Conservation (phyloP, 2,329 filamentous ascomycete species). For the Aschersonia sp. region DNA sequence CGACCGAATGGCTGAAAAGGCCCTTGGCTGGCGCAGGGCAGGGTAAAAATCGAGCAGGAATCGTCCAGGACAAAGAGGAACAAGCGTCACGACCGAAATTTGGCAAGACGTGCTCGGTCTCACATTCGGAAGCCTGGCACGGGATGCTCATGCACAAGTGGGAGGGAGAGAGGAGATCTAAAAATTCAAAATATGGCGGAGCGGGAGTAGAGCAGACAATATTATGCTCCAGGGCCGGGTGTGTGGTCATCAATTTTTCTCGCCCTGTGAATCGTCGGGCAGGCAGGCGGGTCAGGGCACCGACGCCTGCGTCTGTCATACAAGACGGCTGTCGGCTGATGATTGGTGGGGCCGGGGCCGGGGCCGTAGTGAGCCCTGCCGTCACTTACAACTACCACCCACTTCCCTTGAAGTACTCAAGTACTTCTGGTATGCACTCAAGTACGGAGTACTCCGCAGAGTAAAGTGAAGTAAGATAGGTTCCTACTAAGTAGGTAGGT, state of each 20-base stretch:
- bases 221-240: background rate
- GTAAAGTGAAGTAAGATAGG: too few species aligned
- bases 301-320: background rate
- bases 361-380: too few species aligned
- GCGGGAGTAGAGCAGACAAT: background rate
- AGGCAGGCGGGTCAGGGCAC: slow-evolving; percentile 7
- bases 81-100: too few species aligned
- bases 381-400: too few species aligned
- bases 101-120: too few species aligned
- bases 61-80: too few species aligned
- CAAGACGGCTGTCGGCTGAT: too few species aligned
- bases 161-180: background rate
- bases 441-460: too few species aligned
- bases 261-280: slow-evolving; percentile 22
- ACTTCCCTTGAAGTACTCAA: too few species aligned
- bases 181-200: background rate
- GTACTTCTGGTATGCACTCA: too few species aligned
- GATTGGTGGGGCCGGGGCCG: too few species aligned
- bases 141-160: background rate
- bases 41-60: background rate
- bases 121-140: background rate
- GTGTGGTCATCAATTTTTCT: slow-evolving; percentile 26
- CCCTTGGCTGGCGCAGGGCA: background rate
- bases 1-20: background rate
- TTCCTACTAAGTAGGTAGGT: too few species aligned